Conservation (phyloP, 495 filamentous ascomycete genomes). For the Penicillium lagena region DNA sequence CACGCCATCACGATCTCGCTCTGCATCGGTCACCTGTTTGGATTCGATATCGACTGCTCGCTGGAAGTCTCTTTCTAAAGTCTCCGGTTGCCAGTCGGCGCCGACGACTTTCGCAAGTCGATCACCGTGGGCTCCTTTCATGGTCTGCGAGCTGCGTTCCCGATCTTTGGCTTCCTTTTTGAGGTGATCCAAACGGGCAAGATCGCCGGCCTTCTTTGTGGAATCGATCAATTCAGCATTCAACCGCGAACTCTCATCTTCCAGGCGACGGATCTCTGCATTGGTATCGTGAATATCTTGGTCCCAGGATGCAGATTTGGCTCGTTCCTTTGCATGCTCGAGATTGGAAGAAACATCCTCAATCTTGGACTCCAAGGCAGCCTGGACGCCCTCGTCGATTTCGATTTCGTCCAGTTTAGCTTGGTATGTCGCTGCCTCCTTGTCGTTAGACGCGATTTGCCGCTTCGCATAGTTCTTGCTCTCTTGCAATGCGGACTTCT, state of each 20-base stretch:
- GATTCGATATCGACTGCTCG: conserved; percentile 50
- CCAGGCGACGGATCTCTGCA: conserved; percentile 54
- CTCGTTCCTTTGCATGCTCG: conserved; percentile 52
- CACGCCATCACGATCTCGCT: conserved; percentile 60
- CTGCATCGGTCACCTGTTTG: conserved; percentile 49
- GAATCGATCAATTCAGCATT: conserved; percentile 72
- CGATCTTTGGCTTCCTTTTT: conserved; percentile 70
- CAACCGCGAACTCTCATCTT: conserved; percentile 61
- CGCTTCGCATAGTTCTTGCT: conserved; percentile 63
- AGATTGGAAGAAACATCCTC: conserved; percentile 62
- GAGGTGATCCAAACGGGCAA: conserved; percentile 71
- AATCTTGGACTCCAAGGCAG: conserved; percentile 63
- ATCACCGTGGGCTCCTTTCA: conserved; percentile 66
- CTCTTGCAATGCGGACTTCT: conserved; percentile 59
- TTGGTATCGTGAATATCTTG: conserved; percentile 57
- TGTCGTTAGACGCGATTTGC: conserved; percentile 64
- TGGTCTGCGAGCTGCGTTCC: conserved; percentile 64
- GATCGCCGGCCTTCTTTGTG: conserved; percentile 67
- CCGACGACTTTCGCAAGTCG: conserved; percentile 59
- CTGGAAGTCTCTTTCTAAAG: conserved; percentile 68
- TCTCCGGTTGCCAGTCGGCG: conserved; percentile 58
- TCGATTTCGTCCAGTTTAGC: conserved; percentile 60
- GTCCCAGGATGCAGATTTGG: conserved; percentile 59
- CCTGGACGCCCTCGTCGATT: conserved; percentile 76
- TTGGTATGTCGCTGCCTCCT: conserved; percentile 55